Evolutionary conservation across 331 rosid genomes (phyloP), one percentile per base, ranked within the genome.

Genomic region (Cydonia oblonga): DNA sequence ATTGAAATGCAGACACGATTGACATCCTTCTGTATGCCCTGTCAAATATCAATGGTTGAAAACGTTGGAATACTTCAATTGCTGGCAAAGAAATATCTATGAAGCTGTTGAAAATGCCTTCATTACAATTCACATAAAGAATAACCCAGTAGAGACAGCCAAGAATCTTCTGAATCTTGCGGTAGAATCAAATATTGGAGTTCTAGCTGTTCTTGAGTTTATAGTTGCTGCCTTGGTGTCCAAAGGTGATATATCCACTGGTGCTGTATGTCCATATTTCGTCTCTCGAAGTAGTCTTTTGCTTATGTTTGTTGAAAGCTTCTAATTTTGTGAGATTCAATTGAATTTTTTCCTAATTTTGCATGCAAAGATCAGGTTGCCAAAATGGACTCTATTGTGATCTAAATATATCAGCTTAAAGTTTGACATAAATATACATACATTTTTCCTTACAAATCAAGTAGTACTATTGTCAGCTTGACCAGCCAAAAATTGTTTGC

Each of bases 41-140:
- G n/a, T n/a, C n/a, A n/a, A n/a, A n/a, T n/a, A n/a, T n/a, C n/a
- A n/a, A n/a, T n/a, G n/a, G n/a, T n/a, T n/a, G n/a, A n/a, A n/a
- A n/a, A n/a, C n/a, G n/a, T n/a, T n/a, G n/a, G n/a, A n/a, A n/a
- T n/a, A n/a, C n/a, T n/a, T n/a, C n/a, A n/a, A n/a, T n/a, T n/a
- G n/a, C n/a, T n/a, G n/a, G n/a, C n/a, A n/a, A n/a, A n/a, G n/a
- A n/a, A n/a, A n/a, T n/a, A n/a, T n/a, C n/a, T 89, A 82, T 54
- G 98, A 91, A 82, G 98, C 97, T 76, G 97, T 93, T 73, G 98
- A 93, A 88, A 87, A 81, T 15, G 97, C 98, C 64, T 93, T 93
- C 77, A 64, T 84, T 56, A 81, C 96, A 68, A 93, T 93, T 79
- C 91, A 89, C 79, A 85, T 93, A 40, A 80, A 87, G 79, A 93